A percentile compares a stretch with the other conserved stretches of the same genome.
phyloP scores from a whole-genome alignment of 2,329 filamentous ascomycete species.

The Neocatenulostroma microsporum region DNA sequence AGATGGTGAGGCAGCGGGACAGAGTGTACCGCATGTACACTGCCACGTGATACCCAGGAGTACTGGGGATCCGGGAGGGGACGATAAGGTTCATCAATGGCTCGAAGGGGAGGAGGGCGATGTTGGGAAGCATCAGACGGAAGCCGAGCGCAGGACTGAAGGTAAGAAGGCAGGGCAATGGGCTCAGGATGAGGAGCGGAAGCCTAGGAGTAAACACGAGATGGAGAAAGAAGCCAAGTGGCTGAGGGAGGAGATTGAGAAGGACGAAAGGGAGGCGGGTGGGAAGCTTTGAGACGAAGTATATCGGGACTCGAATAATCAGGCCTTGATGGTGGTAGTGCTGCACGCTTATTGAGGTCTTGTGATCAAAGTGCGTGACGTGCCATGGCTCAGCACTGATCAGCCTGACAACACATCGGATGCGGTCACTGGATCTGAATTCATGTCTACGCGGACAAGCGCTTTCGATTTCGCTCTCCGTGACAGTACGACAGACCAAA shows the following conservation, averaged over 20 bases:
- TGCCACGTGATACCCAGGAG: slow-evolving; percentile 79
- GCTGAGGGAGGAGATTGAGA: slow-evolving; percentile 52
- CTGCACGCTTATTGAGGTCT: too few relatives aligned
- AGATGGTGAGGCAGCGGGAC: slow-evolving; percentile 80
- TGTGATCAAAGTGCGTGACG: too few relatives aligned
- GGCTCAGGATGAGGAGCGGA: slow-evolving; percentile 58
- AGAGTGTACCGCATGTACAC: slow-evolving; percentile 91
- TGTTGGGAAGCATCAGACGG: slow-evolving; percentile 62
- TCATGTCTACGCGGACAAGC: too few relatives aligned
- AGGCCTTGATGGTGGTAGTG: too few relatives aligned
- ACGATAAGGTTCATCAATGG: slow-evolving; percentile 71
- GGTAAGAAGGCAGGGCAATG: slow-evolving; percentile 48
- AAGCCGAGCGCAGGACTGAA: slow-evolving; percentile 43
- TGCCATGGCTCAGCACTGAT: too few relatives aligned
- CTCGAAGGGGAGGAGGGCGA: slow-evolving; percentile 82
- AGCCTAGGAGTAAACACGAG: slow-evolving; percentile 60
- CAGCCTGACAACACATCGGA: too few relatives aligned
- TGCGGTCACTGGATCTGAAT: too few relatives aligned
- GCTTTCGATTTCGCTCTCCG: too few relatives aligned
- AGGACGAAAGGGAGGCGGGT: slow-evolving; percentile 26
- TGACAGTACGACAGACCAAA: too few relatives aligned
- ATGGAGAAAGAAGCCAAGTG: slow-evolving; percentile 72
- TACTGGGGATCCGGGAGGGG: slow-evolving; percentile 51
- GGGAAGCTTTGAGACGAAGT: too few relatives aligned
- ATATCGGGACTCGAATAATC: too few relatives aligned